Evolutionary conservation across 2,329 filamentous ascomycete species (phyloP), one percentile per base, ranked within the genome.

Genomic region (Decorospora gaudefroyi): DNA sequence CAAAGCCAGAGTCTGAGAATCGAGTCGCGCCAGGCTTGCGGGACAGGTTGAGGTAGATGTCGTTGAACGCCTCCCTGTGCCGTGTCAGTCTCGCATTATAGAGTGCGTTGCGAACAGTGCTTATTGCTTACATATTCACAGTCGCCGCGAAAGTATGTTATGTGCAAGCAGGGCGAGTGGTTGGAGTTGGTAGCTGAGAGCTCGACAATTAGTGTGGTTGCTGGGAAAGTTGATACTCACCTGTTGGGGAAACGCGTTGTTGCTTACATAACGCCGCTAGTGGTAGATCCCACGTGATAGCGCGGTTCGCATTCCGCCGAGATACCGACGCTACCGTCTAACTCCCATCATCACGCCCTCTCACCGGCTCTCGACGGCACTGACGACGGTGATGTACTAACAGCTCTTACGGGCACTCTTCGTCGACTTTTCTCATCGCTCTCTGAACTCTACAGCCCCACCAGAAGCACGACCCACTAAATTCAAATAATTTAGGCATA

Each of bases 1-100:
- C 93, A 61, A 97, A 82, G 49, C 93, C 93, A 39, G 85, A 91
- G 70, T 97, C 92, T 53, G 92, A 91, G 65, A 99, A 91, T 68
- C 93, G 85, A 76, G 91, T 96, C 76, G 92, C 93, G 59, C 93
- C 93, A 46, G 85, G 82, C 73, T 93, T 87, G 72, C 90, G 93
- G 62, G 91, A 96, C 49, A 99, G 82, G 71, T 99, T 92, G 62
- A 99, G 84, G 74, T 93, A 91, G 75, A 97, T 96, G 74, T 90
- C 90, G 69, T 97, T 92, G 75, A 99, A 99, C 68, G 87, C 93
- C 83, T 99, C 93, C 81, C 81, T 85, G 28, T 8, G 29, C 18
- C n/a, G 22, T 17, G 33, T 47, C 26, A 47, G 39, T 16, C 26
- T 27, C 6, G 28, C 16, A 23, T 13, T 8, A 19, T 9, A 22